Evolutionary conservation across 345 rosid genomes (phyloP), one percentile per base, ranked within the genome.

Genomic region (Cardamine occulta): DNA sequence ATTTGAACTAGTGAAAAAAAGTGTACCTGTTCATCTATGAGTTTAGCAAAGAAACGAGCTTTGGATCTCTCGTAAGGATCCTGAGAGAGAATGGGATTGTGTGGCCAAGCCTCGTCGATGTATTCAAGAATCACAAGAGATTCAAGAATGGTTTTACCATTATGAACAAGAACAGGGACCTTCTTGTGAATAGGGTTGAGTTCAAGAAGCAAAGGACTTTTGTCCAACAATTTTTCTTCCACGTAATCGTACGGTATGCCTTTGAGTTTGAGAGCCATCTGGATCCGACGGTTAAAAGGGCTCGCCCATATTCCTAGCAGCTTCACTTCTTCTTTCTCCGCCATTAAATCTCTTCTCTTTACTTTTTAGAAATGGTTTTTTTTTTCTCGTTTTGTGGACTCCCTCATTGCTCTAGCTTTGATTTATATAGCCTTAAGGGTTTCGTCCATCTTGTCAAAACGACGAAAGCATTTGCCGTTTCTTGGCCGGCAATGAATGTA

Each of bases 141-240:
- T 57, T 86, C 89, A 0, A 55, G 40, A 8, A 84, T 54, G 10
- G 80, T 62, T 57, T 84, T 80, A 37, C 81, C 89, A 26, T 74
- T 81, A 76, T 84, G 89, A 0, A 84, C 79, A 32, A 86, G 80
- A 63, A 86, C 87, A 4, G 87, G 87, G 3, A 84, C 35, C 42
- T 84, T 81, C 75, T 84, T 77, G 42, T 86, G 81, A 37, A 86
- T 39, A 11, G 87, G 85, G 71, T 82, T 81, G 32, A 68, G 75
- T 4, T 68, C 55, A 5, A 86, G 58, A 74, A 86, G 85, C 63
- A 58, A 24, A 58, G 80, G 66, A 48, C 87, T 82, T 57, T 81
- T 85, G 49, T 78, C 47, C 31, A 42, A 52, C 28, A 86, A 26
- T 13, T 53, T 73, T 23, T 82, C 85, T 66, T 82, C 86, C 1